Evolutionary conservation across 228 moss, liverwort and hornwort species (phyloP), one percentile per base, ranked within the genome.

Genomic region (Sphagnum magellanicum): DNA sequence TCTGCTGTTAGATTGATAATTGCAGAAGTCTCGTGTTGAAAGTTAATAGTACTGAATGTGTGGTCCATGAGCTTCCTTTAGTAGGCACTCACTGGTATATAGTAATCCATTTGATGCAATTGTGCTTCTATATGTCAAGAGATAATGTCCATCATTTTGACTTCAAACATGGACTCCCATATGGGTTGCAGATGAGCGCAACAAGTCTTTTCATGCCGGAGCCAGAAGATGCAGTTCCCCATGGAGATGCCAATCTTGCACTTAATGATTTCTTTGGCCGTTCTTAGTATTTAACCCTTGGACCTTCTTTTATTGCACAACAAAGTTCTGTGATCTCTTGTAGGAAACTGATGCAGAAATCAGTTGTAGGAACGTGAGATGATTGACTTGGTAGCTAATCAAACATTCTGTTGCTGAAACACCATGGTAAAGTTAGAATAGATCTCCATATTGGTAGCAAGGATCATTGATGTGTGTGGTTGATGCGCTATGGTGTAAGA

Each of bases 201-300:
- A 55, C 87, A 61, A 90, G 82, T 74, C 72, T 98, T 57, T 91
- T 91, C 76, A 84, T 93, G 88, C 97, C 97, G 5, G 97, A 98
- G 78, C 97, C 97, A 3, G 97, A 98, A 76, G 97, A 98, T 63
- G 87, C 81, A 53, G 86, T 98, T 58, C 87, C 93, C 16, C 97
- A 98, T 64, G 97, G 97, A 73, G 97, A 98, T 70, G 97, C 97
- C 59, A 98, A 98, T 76, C 85, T 98, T 80, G 97, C 90, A 66
- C 71, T 93, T 16, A 91, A 98, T 73, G 93, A 98, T 76, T 98
- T 98, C 53, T 98, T 98, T 79, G 88, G 91, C 14, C 91, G 93
- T 32, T 76, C 88, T 0, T 88, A 84, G 71, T 15, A 55, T 55
- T 12, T 55, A 8, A 8, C 55, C 55, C 55, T 12, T 12, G 32